These are phyloP conservation scores for Boletus eberwhitei DNA, from an alignment of 768 basidiomycete genomes.

Conservation along the genomic window DNA sequence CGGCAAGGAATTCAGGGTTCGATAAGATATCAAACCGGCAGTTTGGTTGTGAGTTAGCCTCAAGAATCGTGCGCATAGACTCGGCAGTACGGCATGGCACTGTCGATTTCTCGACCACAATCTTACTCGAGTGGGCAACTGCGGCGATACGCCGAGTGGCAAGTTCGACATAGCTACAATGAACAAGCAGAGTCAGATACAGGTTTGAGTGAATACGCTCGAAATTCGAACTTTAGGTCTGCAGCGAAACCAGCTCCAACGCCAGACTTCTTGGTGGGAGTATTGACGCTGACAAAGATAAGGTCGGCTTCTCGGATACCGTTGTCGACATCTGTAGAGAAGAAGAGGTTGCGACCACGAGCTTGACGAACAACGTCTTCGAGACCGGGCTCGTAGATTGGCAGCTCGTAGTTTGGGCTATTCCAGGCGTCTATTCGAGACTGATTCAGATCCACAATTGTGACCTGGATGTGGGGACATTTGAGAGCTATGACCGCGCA, in stretches of 20 bases:
- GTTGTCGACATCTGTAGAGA: slow-evolving; percentile 92
- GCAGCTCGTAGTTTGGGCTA: slow-evolving; percentile 74
- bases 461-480: slow-evolving; percentile 90
- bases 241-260: slow-evolving; percentile 98
- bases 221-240: slow-evolving; percentile 82
- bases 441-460: slow-evolving; percentile 97
- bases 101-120: slow-evolving; percentile 99
- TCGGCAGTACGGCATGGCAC: slow-evolving; percentile 98
- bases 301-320: slow-evolving; percentile 93
- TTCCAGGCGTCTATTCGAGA: slow-evolving; percentile 97
- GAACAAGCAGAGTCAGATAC: slow-evolving; percentile 6
- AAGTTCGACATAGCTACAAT: slow-evolving; percentile 85
- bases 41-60: slow-evolving; percentile 92
- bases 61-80: slow-evolving; percentile 98
- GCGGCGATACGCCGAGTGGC: slow-evolving; percentile 95
- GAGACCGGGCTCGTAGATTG: slow-evolving; percentile 98
- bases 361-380: slow-evolving; percentile 84
- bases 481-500: slow-evolving; percentile 93
- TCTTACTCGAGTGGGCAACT: slow-evolving; percentile 88
- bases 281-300: slow-evolving; percentile 98
- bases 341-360: slow-evolving; percentile 94
- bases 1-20: slow-evolving; percentile 98
- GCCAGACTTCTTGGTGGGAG: slow-evolving; percentile 97
- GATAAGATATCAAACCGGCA: slow-evolving; percentile 97
- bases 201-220: slow-evolving; percentile 1